Evolutionary conservation across 2,329 filamentous ascomycete species (phyloP).

Genomic region (Hymenoscyphus albidus): DNA sequence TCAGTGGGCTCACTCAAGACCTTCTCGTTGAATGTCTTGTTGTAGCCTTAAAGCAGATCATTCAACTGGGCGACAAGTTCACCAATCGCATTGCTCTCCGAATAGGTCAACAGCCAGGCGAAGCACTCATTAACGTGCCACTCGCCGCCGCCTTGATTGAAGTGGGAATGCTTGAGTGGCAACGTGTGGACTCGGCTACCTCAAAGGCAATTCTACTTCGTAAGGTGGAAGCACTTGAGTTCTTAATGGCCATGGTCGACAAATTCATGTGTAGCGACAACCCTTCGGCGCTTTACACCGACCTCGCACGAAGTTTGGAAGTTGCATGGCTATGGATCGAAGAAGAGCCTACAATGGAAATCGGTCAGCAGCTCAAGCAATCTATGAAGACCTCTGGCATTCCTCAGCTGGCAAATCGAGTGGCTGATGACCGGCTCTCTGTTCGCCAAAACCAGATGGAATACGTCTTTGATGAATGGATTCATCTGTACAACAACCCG

Average conservation of each 20-base stretch:
- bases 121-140: conserved; percentile 53
- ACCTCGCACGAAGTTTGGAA: conserved; percentile 80
- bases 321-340: conserved; percentile 76
- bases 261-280: conserved; percentile 74
- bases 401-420: conserved; percentile 48
- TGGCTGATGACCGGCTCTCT: conserved; percentile 52
- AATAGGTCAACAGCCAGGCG: conserved; percentile 54
- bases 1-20: conserved; percentile 47
- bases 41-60: conserved; percentile 56
- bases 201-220: conserved; percentile 68
- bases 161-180: conserved; percentile 60
- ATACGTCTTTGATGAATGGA: conserved; percentile 96
- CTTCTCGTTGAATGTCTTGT: conserved; percentile 59
- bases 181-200: conserved; percentile 65
- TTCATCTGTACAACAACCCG: conserved; percentile 74
- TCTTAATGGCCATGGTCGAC: conserved; percentile 76
- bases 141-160: conserved; percentile 54
- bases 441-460: conserved; percentile 79
- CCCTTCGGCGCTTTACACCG: conserved; percentile 74
- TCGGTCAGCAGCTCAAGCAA: conserved; percentile 67
- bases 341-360: conserved; percentile 63
- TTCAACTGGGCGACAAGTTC: conserved; percentile 52
- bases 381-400: conserved; percentile 55
- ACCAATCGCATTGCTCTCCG: conserved; percentile 52
- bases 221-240: conserved; percentile 69